Conservation (phyloP, 140 eudicot species). For the Bidens hawaiensis region DNA sequence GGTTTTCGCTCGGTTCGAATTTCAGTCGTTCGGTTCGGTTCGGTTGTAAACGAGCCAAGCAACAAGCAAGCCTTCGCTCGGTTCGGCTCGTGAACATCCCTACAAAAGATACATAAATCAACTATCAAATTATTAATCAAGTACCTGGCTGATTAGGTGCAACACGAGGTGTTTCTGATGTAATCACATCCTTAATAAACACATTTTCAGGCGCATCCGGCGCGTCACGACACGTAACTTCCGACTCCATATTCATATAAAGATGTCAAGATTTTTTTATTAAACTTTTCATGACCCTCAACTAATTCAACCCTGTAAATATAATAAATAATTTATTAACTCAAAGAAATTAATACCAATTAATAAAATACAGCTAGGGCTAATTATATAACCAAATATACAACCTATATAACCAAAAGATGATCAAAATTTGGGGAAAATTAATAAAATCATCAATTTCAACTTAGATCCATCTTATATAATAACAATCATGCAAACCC, state of each 20-base stretch:
- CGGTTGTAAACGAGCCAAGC: no score
- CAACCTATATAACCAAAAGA: not conserved
- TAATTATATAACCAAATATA: not conserved
- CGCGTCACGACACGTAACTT: conserved; percentile 31
- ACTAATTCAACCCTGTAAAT: not conserved
- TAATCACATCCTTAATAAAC: conserved; percentile 35
- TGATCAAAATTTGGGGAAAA: conserved; percentile 10
- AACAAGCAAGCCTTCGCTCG: no score
- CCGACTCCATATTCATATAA: conserved; percentile 48
- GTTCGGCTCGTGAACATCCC: no score
- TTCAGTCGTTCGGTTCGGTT: no score
- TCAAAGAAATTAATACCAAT: not conserved
- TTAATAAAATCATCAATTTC: conserved; percentile 3
- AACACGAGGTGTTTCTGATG: conserved; percentile 48
- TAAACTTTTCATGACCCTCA: conserved; percentile 22
- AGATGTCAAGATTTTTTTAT: conserved; percentile 22
- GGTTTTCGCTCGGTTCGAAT: no score
- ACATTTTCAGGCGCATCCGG: conserved; percentile 34
- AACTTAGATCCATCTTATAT: not conserved
- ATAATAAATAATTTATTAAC: no score
- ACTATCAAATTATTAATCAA: not conserved
- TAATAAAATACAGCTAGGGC: not conserved
- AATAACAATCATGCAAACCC: not conserved
- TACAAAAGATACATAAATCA: conserved; percentile 9
- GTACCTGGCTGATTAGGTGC: conserved; percentile 54